Base-by-base conservation (phyloP, 805 yeast genomes). In the Kodamaea fukazawae region DNA sequence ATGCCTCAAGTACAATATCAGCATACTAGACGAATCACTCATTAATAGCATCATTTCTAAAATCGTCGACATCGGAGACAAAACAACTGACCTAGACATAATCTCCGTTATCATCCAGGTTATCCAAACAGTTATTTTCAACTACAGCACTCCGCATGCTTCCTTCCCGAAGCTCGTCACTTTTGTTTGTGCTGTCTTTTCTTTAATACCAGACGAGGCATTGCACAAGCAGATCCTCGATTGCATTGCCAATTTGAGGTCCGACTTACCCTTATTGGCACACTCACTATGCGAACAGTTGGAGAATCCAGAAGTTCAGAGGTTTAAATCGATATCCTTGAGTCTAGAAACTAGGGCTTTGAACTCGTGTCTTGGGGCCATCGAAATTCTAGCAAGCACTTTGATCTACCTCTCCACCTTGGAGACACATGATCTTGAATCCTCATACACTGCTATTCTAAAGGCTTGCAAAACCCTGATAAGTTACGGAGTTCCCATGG, bases 1-100 rank as follows among this genome's bases (percentile, higher is more conserved):
- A 41, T 70, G 78, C 40, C 56, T 80, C 31, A 71, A 72, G 48
- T 72, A 60, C 58, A 78, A 73, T 46, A 69, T 67, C 45, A 63
- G 68, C 12, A 48, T 68, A 3, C 61, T 77, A 40, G 75, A 71
- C 25, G 76, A 70, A 22, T 36, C 41, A 2, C 51, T 67, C 4
- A 57, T 63, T 7, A 44, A 50, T 1, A 40, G 50, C 10, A 48
- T 76, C 3, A 44, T 78, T 15, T 47, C 54, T 8, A 54, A 51
- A 16, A 50, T 67, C 1, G 62, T 71, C 2, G 55, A 60, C 10
- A 55, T 78, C 12, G 42, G 42, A n/a, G 30, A 20, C 3, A 14
- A 26, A 9, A 26, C 29, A 7, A 17, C 17, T n/a, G 40, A 37
- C 25, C 43, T 44, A 4, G 43, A 34, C 2, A 67, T 76, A 7